Percentiles rank a stretch among this genome's conserved stretches.
phyloP scores from a whole-genome alignment of 2,329 filamentous ascomycete genomes.

The Ophiostoma ips region DNA sequence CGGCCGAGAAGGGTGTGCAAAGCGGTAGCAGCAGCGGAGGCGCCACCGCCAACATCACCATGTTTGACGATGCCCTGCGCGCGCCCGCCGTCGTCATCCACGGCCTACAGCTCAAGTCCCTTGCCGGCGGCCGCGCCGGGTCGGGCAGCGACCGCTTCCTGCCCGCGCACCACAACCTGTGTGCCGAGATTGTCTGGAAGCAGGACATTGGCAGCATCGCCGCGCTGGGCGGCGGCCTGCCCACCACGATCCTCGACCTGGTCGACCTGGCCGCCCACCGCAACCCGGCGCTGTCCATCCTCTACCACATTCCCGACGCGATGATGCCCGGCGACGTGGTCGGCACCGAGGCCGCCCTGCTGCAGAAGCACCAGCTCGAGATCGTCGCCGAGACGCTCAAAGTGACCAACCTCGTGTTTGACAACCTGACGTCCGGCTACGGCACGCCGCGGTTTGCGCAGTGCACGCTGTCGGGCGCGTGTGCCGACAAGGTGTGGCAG shows the following conservation, averaged over 20 bases:
- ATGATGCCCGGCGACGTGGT: background rate
- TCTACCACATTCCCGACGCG: conserved; percentile 19
- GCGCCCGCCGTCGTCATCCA: conserved; percentile 28
- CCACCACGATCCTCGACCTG: conserved; percentile 16
- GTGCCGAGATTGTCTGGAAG: conserved; percentile 34
- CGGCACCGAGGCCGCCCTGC: no score
- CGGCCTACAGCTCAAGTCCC: conserved; percentile 29
- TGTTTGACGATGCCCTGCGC: conserved; percentile 23
- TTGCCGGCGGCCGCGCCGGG: conserved; percentile 18
- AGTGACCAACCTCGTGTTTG: conserved; percentile 17
- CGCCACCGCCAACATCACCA: conserved; percentile 29
- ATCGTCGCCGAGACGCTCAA: conserved; percentile 14
- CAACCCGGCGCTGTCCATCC: conserved; percentile 23
- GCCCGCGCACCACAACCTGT: conserved; percentile 34
- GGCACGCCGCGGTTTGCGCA: conserved; percentile 22
- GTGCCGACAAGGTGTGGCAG: conserved; percentile 1
- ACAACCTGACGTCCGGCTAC: conserved; percentile 14
- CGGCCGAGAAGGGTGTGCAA: conserved; percentile 23
- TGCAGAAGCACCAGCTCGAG: background rate
- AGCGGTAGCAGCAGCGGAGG: conserved; percentile 15
- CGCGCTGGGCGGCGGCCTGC: background rate
- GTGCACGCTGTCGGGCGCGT: conserved; percentile 18
- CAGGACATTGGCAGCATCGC: conserved; percentile 21
- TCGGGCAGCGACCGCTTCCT: conserved; percentile 25
- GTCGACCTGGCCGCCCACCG: conserved; percentile 26